Conservation (phyloP, 2,329 filamentous ascomycete species). For the Xylaria sp. region DNA sequence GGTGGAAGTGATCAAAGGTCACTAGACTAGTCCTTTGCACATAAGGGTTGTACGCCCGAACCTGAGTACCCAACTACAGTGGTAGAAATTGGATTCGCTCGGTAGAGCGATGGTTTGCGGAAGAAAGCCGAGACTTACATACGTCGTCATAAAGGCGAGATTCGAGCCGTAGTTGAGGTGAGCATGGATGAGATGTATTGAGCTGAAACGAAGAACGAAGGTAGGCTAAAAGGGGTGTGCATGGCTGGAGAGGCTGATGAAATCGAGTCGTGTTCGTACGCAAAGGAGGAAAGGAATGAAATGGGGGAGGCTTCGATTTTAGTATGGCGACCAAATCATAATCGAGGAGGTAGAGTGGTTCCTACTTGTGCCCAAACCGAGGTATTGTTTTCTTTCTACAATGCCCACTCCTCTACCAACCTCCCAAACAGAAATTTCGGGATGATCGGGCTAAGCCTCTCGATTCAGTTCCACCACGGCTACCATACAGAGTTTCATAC, state of each 20-base stretch:
- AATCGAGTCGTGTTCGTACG: background rate
- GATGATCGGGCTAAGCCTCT: background rate
- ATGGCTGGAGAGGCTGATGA: background rate
- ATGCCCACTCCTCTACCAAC: background rate
- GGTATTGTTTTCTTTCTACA: background rate
- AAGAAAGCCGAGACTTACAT: conserved; percentile 13
- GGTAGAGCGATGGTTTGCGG: background rate
- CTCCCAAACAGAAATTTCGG: background rate
- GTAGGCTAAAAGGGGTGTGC: background rate
- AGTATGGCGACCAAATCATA: background rate
- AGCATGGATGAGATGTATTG: background rate
- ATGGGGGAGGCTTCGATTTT: conserved; percentile 11
- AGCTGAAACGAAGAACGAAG: conserved; percentile 10
- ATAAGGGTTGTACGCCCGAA: background rate
- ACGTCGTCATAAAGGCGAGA: background rate
- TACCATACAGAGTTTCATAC: background rate
- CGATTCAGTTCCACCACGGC: background rate
- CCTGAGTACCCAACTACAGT: background rate
- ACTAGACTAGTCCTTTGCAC: background rate
- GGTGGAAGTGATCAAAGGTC: background rate
- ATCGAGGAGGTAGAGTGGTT: background rate
- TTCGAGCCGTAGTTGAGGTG: conserved; percentile 1
- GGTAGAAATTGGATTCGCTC: background rate
- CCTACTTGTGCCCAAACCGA: background rate
- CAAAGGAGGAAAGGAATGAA: background rate